phyloP scores from a whole-genome alignment of 148 eudicot species.

The Limonium bicolor region DNA sequence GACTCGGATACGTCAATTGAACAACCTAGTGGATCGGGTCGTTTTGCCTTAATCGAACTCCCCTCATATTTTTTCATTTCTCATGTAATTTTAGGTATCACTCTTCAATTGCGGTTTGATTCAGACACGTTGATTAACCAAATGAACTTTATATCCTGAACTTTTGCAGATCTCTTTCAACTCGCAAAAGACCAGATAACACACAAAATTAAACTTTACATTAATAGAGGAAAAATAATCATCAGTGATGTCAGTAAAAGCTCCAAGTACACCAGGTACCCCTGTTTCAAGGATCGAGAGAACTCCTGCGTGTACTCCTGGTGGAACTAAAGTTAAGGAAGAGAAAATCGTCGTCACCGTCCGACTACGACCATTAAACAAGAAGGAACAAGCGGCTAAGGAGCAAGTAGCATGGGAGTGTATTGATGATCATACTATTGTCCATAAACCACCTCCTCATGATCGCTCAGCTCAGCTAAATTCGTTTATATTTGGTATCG shows the following conservation, averaged over 20 bases:
- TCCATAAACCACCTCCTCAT: slow-evolving; percentile 28
- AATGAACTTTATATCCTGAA: no score
- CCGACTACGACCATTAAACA: slow-evolving; percentile 72
- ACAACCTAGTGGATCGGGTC: no score
- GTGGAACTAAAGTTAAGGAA: slow-evolving; percentile 53
- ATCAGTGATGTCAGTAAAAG: slow-evolving; percentile 41
- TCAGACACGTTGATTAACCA: no score
- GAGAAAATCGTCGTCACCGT: slow-evolving; percentile 88
- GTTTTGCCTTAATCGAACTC: no score
- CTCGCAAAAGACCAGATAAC: no score
- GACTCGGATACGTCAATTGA: no score
- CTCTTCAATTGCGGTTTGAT: no score
- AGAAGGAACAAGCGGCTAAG: slow-evolving; percentile 50
- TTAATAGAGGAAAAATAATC: not conserved
- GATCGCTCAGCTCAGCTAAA: slow-evolving; percentile 51
- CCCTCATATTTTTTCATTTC: no score
- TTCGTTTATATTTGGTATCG: slow-evolving; percentile 62
- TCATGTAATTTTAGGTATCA: no score
- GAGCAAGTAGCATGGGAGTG: slow-evolving; percentile 86
- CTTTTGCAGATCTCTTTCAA: no score
- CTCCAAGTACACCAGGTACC: slow-evolving; percentile 56
- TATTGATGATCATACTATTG: slow-evolving; percentile 36
- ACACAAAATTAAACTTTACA: no score
- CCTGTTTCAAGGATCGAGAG: slow-evolving; percentile 52
- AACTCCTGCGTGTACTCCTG: slow-evolving; percentile 67